Evolutionary conservation across 441 rosid genomes (phyloP), one percentile per base, ranked within the genome.

Genomic region (Bocquillonia castaneifolia): DNA sequence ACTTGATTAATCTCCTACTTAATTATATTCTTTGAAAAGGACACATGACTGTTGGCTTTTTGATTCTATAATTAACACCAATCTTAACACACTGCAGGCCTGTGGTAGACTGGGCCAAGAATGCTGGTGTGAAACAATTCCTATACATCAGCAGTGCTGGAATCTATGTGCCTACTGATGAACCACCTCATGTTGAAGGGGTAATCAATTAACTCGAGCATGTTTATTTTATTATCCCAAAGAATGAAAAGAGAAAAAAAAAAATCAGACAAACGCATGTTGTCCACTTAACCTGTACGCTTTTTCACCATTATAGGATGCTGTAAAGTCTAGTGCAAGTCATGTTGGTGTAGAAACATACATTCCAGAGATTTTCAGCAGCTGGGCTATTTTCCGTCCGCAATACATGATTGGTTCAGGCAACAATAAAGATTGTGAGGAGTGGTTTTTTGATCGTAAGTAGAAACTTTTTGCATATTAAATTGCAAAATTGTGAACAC

Each of bases 371-470:
- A 68, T 48, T 36, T 83, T 80, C 40, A 58, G 77, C 6, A 86
- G 79, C 54, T 91, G 98, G 97, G 77, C 89, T 12, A 15, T 65
- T 4, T 93, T 91, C 81, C 85, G 98, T 22, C 98, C 97, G 9
- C 98, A 89, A 63, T 91, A 93, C 82, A 91, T 93, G 92, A 89
- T 86, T 48, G 97, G 97, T 64, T 93, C 98, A 1, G 97, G 98
- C 53, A 91, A 91, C 86, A 93, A 88, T 82, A 93, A 93, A 80
- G 98, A 93, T 64, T 91, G 96, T 29, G 98, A 93, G 69, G 98
- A 93, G 79, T 93, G 98, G 98, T 93, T 93, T 83, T 91, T 93
- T 29, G 96, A 93, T 66, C 75, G 97, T 89, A 82, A 77, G 93
- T 76, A 23, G 3, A 53, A 51, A 36, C 52, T 1, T 53, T 28